Evolutionary conservation across 2,329 filamentous ascomycete species (phyloP).

Genomic region (Paecilomyces dactylethromorphus): DNA sequence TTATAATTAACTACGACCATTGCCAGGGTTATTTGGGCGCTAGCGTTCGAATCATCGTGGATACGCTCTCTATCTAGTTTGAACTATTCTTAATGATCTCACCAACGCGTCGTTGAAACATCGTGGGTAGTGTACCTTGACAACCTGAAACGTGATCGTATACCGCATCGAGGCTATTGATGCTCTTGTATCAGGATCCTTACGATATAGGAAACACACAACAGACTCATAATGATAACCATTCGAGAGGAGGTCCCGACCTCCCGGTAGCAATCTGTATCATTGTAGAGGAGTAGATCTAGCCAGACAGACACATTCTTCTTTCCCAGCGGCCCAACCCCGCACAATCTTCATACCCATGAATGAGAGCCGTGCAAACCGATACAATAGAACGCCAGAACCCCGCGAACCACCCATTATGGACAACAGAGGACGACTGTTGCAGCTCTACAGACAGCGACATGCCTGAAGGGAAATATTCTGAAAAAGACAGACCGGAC

Average conservation of each 20-base stretch:
- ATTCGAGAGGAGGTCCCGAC: neutral
- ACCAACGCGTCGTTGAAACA: neutral
- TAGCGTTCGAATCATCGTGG: neutral
- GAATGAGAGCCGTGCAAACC: slow-evolving; percentile 21
- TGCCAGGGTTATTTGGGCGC: neutral
- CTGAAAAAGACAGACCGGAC: slow-evolving; percentile 19
- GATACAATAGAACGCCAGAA: slow-evolving; percentile 28
- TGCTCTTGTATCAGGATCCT: neutral
- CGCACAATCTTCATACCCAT: slow-evolving; percentile 18
- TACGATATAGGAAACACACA: neutral
- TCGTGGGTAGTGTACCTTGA: neutral
- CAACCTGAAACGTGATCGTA: neutral
- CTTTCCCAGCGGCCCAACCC: neutral
- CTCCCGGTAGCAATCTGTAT: neutral
- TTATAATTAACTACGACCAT: neutral
- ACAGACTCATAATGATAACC: neutral
- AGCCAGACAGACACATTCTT: neutral
- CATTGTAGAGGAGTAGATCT: neutral
- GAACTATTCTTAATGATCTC: neutral
- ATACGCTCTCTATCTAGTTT: neutral
- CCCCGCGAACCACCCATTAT: slow-evolving; percentile 31
- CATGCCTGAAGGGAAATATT: slow-evolving; percentile 26
- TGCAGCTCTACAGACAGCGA: slow-evolving; percentile 21
- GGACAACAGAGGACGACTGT: slow-evolving; percentile 21
- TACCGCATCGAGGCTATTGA: neutral